Evolutionary conservation across 2,329 filamentous ascomycete species (phyloP).

Genomic region (Falciphora oryzae): DNA sequence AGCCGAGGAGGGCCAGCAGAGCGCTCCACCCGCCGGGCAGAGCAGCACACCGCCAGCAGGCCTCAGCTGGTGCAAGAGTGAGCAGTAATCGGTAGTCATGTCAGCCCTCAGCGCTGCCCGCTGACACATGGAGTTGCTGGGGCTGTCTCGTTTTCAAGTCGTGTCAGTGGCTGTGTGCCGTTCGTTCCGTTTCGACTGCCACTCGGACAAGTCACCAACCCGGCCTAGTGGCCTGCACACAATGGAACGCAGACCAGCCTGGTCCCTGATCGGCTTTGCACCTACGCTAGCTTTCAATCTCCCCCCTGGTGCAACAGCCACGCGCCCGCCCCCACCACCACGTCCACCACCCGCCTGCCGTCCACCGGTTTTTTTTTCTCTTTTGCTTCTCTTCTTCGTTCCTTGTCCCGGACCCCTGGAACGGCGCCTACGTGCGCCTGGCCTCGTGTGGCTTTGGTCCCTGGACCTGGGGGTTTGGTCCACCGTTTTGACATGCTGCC

Average conservation of each 20-base stretch:
- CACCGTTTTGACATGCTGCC: not conserved
- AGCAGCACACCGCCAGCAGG: too few species aligned
- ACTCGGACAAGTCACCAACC: not conserved
- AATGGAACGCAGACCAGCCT: not conserved
- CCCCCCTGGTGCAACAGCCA: not conserved
- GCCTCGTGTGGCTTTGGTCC: not conserved
- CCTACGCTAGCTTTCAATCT: not conserved
- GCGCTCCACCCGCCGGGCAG: too few species aligned
- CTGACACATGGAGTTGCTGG: too few species aligned
- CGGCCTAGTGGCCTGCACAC: not conserved
- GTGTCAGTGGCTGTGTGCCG: not conserved
- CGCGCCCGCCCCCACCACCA: not conserved
- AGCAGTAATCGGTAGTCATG: too few species aligned
- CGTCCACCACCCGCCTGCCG: too few species aligned
- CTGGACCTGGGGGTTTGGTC: not conserved
- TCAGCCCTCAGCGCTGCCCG: too few species aligned
- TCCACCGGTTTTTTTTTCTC: too few species aligned
- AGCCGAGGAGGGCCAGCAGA: too few species aligned
- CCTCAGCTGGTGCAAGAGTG: too few species aligned
- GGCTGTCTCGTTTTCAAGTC: too few species aligned
- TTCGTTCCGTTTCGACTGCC: not conserved
- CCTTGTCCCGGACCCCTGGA: not conserved
- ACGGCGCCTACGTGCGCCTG: too few species aligned
- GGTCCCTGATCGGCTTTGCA: not conserved
- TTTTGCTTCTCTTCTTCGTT: not conserved